Conservation (phyloP, 2,329 filamentous ascomycete species). For the Falciphora oryzae region DNA sequence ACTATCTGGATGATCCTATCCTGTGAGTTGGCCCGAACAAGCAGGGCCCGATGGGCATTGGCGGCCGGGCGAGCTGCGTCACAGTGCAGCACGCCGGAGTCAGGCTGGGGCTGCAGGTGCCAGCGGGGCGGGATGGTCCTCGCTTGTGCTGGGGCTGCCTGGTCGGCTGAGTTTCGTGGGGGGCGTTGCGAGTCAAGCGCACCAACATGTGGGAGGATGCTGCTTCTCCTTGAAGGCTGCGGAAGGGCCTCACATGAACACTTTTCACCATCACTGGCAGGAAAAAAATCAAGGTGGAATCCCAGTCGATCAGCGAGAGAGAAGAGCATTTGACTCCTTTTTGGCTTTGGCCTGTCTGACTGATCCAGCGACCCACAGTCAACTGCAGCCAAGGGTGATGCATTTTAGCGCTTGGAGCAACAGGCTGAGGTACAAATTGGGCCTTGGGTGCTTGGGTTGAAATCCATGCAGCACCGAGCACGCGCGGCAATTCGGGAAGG, state of each 20-base stretch:
- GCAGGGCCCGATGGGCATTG: neutral
- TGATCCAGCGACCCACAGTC: neutral
- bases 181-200: neutral
- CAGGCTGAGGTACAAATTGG: neutral
- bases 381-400: neutral
- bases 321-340: neutral
- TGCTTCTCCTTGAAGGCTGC: neutral
- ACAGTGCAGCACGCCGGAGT: neutral
- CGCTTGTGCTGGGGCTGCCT: neutral
- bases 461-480: neutral
- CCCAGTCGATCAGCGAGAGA: neutral
- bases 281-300: neutral
- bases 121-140: neutral
- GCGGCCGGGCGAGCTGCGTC: neutral
- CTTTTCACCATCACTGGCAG: neutral
- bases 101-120: neutral
- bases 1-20: neutral
- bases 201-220: neutral
- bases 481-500: neutral
- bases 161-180: conserved; percentile 3
- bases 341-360: neutral
- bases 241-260: neutral
- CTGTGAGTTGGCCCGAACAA: neutral
- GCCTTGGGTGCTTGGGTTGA: too few relatives aligned
- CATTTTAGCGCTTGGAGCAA: neutral